Base-by-base conservation (phyloP, 2,329 filamentous ascomycete genomes). In the Epichloe gansuensis region DNA sequence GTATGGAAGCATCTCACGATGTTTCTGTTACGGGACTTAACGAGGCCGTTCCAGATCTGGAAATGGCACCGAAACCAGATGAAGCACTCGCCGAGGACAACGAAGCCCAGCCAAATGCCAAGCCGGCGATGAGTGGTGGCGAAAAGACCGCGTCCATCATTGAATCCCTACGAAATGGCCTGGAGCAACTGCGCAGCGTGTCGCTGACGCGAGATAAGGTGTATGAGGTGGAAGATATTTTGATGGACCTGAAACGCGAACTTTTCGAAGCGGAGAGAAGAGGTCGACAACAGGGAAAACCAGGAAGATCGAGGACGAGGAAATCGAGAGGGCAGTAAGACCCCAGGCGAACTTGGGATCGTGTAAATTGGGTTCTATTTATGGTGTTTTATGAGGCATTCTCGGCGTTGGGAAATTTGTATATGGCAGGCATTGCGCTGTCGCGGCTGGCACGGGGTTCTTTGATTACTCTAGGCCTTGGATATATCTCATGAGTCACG, bases 211-310 rank as follows among this genome's bases (percentile, higher is more conserved):
- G 80, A 11, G 73, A 78, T 11, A 82, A 88, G 55, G 79, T 89
- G 51, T 76, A 82, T 54, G 76, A 84, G 63, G 75, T 93, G 58
- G 88, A 93, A 62, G 85, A 91, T 63, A 71, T 88, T 60, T 75
- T 93, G 63, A 88, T 91, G 72, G 85, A 91, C 65, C 80, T 91
- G 58, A 84, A 86, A 65, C 76, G 79, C 57, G 82, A 86, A 65
- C 75, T 91, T 50, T 86, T 86, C 64, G 80, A 83, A 52, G 88
- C 87, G 15, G 82, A 82, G 60, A 73, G 73, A 60, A 75, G 85
- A 56, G 76, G 78, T 39, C 67, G 57, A 52, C 11, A 43, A 35
- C 35, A 54, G 46, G 35, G 43, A 37, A 42, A 34, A 23, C 45
- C 35, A 28, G 42, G 23, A 25, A 46, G 46, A 70, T 46, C 61